Base-by-base conservation (phyloP, 148 eudicot genomes). In the Nepenthes gracilis region DNA sequence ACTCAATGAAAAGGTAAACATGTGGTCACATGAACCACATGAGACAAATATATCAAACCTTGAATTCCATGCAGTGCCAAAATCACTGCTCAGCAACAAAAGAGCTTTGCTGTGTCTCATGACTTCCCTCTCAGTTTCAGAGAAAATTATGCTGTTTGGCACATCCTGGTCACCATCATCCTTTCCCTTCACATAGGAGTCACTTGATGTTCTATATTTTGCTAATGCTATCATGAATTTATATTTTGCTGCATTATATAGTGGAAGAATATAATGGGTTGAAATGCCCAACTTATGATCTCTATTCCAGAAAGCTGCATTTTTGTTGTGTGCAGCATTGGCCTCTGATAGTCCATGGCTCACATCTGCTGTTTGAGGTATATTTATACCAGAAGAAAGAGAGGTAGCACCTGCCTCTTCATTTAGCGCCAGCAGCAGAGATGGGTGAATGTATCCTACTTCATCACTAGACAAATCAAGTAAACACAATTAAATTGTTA, bases 61-160 rank as follows among this genome's bases (percentile, higher is more conserved):
- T 75, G 79, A 75, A 79, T 92, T 88, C 97, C 97, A 92, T 2
- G 88, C 93, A 38, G 90, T 92, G 63, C 90, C 90, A 74, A 83
- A 88, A 77, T 92, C 93, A 73, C 78, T 78, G 69, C 94, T 85
- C 47, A 92, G 65, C 75, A 92, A 61, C 74, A 88, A 64, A 66
- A 92, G 80, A 77, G 75, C 86, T 76, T 73, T 80, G 85, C 93
- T 91, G 58, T 83, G 86, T 67, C 74, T 88, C 93, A 92, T 81
- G 57, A 85, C 77, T 63, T 83, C 83, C 58, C 50, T 66, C 72
- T 81, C 96, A 38, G 70, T 32, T 68, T 43, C 61, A 32, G 69
- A 45, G 53, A 72, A 47, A 54, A 61, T 40, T 54, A 36, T 49
- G 68, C 59, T 57, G 47, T 38, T 47, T 57, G 66, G 57, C 55